phyloP scores from a whole-genome alignment of 257 asterid species.

The Datura wrightii region DNA sequence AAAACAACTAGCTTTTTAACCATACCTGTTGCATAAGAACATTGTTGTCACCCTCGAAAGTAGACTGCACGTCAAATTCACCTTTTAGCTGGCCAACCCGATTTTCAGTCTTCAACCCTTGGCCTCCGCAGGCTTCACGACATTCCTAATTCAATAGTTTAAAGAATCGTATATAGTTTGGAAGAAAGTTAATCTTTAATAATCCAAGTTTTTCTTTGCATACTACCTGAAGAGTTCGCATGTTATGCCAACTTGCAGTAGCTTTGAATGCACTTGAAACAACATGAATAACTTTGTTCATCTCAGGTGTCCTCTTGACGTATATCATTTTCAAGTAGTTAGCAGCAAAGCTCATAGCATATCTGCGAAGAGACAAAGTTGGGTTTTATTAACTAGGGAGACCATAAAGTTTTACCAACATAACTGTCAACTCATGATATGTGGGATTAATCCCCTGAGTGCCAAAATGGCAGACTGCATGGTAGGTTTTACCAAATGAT shows the following conservation, averaged over 20 bases:
- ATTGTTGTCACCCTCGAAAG: constrained; percentile 98
- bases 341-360: constrained; percentile 86
- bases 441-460: neutral
- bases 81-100: constrained; percentile 91
- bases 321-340: constrained; percentile 74
- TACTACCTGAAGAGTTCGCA: constrained; percentile 94
- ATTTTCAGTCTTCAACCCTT: constrained; percentile 93
- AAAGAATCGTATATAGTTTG: constrained; percentile 28
- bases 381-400: neutral
- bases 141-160: constrained; percentile 66
- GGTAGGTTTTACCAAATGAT: neutral
- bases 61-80: constrained; percentile 91
- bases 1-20: neutral
- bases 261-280: constrained; percentile 96
- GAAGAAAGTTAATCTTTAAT: constrained; percentile 19
- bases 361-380: constrained; percentile 56
- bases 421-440: neutral
- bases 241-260: constrained; percentile 85
- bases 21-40: constrained; percentile 98
- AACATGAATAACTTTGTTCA: constrained; percentile 82
- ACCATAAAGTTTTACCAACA: neutral
- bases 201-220: constrained; percentile 3
- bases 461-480: neutral
- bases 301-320: constrained; percentile 76
- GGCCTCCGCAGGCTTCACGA: constrained; percentile 99